Base-by-base conservation (phyloP, 306 rosid species). In the Begonia peltatifolia region DNA sequence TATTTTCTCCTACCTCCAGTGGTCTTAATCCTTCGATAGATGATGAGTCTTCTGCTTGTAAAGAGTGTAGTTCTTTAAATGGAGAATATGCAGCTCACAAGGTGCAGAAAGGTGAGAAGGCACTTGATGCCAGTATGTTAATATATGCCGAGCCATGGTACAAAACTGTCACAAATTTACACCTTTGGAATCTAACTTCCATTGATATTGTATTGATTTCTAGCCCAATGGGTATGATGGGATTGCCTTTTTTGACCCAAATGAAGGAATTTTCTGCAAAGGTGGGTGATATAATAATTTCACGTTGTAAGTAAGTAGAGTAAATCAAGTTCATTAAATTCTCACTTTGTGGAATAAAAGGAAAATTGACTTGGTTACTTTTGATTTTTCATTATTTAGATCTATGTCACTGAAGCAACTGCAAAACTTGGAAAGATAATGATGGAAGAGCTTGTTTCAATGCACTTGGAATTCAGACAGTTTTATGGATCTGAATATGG, bases 181-280 rank as follows among this genome's bases (percentile, higher is more conserved):
- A 79, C 62, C 64, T 75, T 11, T 79, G 92, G 85, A 76, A 79
- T 58, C 62, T 58, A 42, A 72, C 83, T 62, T 80, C 67, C 54
- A 76, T 82, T 49, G 92, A 87, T 79, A 66, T 79, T 42, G 56
- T 87, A 42, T 76, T 84, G 72, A 81, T 84, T 61, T 79, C 96
- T 3, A 84, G 82, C 60, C 92, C 92, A n/a, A 87, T 84, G 92
- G 92, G 94, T 61, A 74, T 87, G 68, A 65, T 87, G 58, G 94
- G 94, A 50, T 66, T 87, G 25, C 94, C 96, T 11, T 84, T 74
- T 73, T 81, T 87, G 62, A 76, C 92, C 57, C 77, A 74, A 68
- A 61, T 12, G 59, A 81, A 84, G 62, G 92, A 81, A 55, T 60
- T 62, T 65, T 79, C 85, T 42, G 74, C 72, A 68, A 57, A 84